These are phyloP conservation scores for Funneliformis caledonium DNA, from an alignment of 371 early-diverging fungal species.

Conservation along the genomic window DNA sequence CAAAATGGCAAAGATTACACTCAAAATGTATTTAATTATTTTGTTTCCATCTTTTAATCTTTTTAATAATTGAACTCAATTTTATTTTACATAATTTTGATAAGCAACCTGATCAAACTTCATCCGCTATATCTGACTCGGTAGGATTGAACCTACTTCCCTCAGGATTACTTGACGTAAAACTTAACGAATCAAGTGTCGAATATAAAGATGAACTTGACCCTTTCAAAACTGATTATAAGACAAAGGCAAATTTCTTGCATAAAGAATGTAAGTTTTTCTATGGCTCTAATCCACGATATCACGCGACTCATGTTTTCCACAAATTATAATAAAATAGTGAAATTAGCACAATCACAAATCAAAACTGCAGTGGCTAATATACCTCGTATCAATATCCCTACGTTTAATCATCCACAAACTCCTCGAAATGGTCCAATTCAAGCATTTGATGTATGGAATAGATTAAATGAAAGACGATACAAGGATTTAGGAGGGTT, in stretches of 20 bases:
- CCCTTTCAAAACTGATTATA: constrained; percentile 16
- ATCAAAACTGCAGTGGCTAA: background rate
- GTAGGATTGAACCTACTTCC: constrained; percentile 6
- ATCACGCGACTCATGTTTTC: background rate
- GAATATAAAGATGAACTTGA: constrained; percentile 20
- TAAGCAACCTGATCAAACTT: background rate
- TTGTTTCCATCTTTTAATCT: background rate
- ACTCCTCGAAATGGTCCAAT: background rate
- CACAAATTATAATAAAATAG: background rate
- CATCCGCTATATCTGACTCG: background rate
- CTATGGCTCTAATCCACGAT: background rate
- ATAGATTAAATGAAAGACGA: constrained; percentile 13
- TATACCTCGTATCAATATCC: background rate
- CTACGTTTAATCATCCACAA: background rate
- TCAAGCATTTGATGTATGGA: constrained; percentile 23
- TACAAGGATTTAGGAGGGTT: constrained; percentile 13
- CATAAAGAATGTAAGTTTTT: constrained; percentile 13
- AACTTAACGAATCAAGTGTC: background rate
- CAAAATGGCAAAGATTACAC: background rate
- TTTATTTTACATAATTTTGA: background rate
- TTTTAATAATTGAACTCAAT: background rate
- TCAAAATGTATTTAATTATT: background rate
- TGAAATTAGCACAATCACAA: constrained; percentile 23
- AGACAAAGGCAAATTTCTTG: background rate
- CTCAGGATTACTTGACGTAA: background rate